Evolutionary conservation across 1,284 basidiomycete species (phyloP), one percentile per base, ranked within the genome.

Genomic region (Trametes versicolor): DNA sequence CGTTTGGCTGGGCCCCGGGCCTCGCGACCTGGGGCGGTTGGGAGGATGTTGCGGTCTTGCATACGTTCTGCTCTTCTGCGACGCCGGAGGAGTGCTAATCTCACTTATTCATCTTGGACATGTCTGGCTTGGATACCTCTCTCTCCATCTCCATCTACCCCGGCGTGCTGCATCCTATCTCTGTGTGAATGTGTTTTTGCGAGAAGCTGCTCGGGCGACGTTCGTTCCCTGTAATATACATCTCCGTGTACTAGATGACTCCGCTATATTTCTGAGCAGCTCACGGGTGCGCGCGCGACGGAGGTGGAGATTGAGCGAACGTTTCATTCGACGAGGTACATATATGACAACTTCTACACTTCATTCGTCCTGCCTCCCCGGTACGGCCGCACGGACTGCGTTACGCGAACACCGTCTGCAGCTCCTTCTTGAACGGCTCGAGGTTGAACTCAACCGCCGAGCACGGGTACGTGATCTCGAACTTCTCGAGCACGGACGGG

Each of bases 381-480:
- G 15, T 3, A 3, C 41, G 41, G 39, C 4, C 39, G 4, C 39
- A 29, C 17, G 17, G 10, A 12, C 47, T 17, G 55, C 45, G 10
- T 54, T 66, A 70, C 60, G 70, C 63, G 58, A 62, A 77, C 65
- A 76, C 58, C 43, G 71, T 62, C 56, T 74, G 70, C 69, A 74
- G 71, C 69, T 74, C 82, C 79, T 93, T 96, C 80, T 95, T 90
- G 85, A 99, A 96, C 17, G 92, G 92, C 79, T 98, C 95, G 55
- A 99, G 83, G 55, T 92, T 92, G 77, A 99, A 95, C 84, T 99
- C 98, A 65, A 99, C 82, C 12, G 91, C 91, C 19, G 96, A 98
- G 79, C 96, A 98, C n/a, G 97, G 98, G 80, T 94, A 97, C 53
- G 88, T 87, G 70, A 99, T 92, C 77, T 98, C 96, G 78, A 97